Conservation (phyloP, 2,329 filamentous ascomycete species). For the Penicillium sp. region DNA sequence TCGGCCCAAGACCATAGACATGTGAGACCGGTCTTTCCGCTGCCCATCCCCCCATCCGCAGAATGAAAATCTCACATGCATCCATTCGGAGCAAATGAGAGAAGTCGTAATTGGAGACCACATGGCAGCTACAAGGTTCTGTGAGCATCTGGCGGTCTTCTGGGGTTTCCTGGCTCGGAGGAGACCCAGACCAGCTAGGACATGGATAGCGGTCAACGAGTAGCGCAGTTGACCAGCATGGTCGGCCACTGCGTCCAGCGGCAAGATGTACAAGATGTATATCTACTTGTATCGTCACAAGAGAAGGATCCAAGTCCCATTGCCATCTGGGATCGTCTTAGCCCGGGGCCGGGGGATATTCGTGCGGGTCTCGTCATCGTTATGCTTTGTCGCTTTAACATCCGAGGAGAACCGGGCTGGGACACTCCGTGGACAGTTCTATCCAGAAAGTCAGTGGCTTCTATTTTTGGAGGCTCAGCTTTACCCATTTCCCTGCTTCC, state of each 20-base stretch:
- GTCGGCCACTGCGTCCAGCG: too few relatives aligned
- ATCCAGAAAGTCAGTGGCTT: too few relatives aligned
- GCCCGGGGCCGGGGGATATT: conserved; percentile 1
- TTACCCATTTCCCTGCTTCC: too few relatives aligned
- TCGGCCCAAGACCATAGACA: conserved; percentile 1
- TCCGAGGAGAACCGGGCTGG: too few relatives aligned
- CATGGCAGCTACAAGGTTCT: conserved; percentile 14
- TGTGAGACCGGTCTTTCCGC: conserved; percentile 9
- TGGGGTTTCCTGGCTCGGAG: conserved; percentile 1
- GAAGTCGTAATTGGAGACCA: conserved; percentile 3
- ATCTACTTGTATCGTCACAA: too few relatives aligned
- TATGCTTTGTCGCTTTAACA: too few relatives aligned
- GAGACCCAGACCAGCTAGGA: conserved; percentile 1
- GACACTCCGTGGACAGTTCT: too few relatives aligned
- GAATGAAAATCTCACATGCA: conserved; percentile 11
- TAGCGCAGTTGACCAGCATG: neutral
- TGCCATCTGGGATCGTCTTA: too few relatives aligned
- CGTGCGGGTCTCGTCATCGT: conserved; percentile 3
- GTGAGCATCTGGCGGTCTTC: neutral
- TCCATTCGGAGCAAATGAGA: neutral
- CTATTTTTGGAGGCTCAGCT: too few relatives aligned
- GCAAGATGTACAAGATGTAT: too few relatives aligned
- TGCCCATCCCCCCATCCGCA: neutral
- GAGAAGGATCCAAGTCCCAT: too few relatives aligned
- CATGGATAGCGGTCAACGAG: conserved; percentile 2